Evolutionary conservation across 179 eudicot genomes (phyloP).

Genomic region (Carnegiea gigantea): DNA sequence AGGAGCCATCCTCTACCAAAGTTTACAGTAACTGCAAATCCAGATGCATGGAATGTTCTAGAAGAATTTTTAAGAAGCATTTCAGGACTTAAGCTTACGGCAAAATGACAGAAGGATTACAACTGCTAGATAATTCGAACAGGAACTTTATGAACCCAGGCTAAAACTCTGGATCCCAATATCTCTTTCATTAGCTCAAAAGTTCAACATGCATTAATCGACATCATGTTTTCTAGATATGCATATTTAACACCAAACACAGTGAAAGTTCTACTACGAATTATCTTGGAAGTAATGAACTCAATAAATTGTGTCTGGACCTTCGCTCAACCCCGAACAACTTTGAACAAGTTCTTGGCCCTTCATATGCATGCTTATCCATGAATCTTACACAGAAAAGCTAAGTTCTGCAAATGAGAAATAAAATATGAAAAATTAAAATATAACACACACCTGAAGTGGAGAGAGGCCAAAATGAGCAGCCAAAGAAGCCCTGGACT

Average conservation of each 20-base stretch:
- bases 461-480: conserved; percentile 84
- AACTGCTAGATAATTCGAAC: background rate
- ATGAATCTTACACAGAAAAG: background rate
- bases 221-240: background rate
- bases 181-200: background rate
- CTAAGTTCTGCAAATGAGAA: background rate
- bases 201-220: background rate
- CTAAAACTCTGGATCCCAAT: background rate
- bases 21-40: background rate
- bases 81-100: background rate
- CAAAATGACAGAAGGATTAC: background rate
- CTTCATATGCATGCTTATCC: background rate
- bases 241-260: background rate
- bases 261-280: background rate
- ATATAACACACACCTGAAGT: conserved; percentile 49
- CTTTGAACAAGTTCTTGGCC: background rate
- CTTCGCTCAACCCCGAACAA: background rate
- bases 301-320: background rate
- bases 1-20: background rate
- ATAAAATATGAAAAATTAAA: background rate
- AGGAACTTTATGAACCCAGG: background rate
- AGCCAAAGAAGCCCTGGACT: conserved; percentile 96
- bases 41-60: background rate
- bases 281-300: background rate
- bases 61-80: background rate